These are phyloP conservation scores for Globisporangium irregulare DNA, from an alignment of 352 stramenopile species.

Conservation along the genomic window DNA sequence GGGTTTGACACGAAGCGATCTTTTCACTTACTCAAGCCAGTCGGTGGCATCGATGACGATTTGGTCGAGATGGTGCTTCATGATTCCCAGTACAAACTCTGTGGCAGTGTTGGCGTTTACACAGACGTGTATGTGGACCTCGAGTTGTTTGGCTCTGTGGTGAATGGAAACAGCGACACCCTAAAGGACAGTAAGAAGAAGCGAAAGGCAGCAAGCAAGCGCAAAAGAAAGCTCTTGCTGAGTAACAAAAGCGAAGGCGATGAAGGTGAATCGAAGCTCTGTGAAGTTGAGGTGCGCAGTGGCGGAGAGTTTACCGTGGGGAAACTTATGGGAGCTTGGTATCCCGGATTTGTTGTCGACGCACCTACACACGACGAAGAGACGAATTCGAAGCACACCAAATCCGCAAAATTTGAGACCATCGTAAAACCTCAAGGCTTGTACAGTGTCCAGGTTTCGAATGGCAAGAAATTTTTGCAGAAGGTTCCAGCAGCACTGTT, in stretches of 20 bases:
- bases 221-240: constrained; percentile 39
- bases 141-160: constrained; percentile 39
- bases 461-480: constrained; percentile 33
- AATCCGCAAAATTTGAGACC: constrained; percentile 15
- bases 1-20: constrained; percentile 59
- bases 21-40: constrained; percentile 57
- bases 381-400: background rate
- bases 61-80: constrained; percentile 68
- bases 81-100: constrained; percentile 72
- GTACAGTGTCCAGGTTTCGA: constrained; percentile 45
- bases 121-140: constrained; percentile 42
- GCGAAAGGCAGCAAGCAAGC: constrained; percentile 55
- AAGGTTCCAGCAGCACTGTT: constrained; percentile 46
- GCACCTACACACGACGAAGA: background rate
- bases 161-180: constrained; percentile 12
- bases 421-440: constrained; percentile 16
- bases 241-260: constrained; percentile 23
- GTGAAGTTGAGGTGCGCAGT: constrained; percentile 61
- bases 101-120: constrained; percentile 47
- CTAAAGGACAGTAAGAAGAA: constrained; percentile 45
- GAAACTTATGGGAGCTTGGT: constrained; percentile 56
- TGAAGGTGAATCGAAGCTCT: constrained; percentile 16
- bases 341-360: constrained; percentile 39
- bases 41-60: constrained; percentile 41
- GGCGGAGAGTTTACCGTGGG: constrained; percentile 25